Base-by-base conservation (phyloP, 202 grass and related monocot genomes). In the Alloteropsis angusta region DNA sequence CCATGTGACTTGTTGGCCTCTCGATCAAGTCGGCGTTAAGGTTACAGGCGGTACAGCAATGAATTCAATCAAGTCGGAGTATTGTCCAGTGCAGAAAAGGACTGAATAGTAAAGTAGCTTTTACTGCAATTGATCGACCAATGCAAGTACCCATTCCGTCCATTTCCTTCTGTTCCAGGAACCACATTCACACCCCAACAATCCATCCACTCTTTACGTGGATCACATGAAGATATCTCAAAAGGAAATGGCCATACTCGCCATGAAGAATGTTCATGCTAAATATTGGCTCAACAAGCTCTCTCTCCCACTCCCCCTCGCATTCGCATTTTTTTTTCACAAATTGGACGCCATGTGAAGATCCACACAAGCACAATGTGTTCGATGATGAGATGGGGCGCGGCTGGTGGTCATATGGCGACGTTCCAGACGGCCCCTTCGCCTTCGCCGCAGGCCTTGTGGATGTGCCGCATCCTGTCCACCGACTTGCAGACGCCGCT, bases 401-500 rank as follows among this genome's bases (percentile, higher is more conserved):
- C 10, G 2, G 3, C 9, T 2, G 6, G 4, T 8, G 6, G 71
- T 86, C 85, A 87, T 37, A 80, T 47, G 3, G 82, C 88, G 55
- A 72, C 80, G 71, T 85, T 86, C 87, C 93, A 92, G 75, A 92
- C 25, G 49, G 89, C 93, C 5, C 84, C 87, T 25, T 90, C 87
- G 74, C 85, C 93, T 70, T 96, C 93, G 74, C 89, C 89, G 55
- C 89, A 96, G n/a, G 78, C 78, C 45, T 78, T 83, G 66, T 96
- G 93, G 62, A 96, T 87, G 76, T 86, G 85, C 71, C 87, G 91
- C 93, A 96, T 96, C 78, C 87, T 71, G 46, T 96, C 93, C 44
- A 82, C 89, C 0, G 93, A 96, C 73, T 90, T 96, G 87, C 87
- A 90, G 13, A 96, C 83, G 48, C 93, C 93, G 60, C 93, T 96